Percentiles rank a stretch among this genome's conserved stretches.
Evolutionary conservation across 2,329 filamentous ascomycete species (phyloP).

Genomic region (Stemphylium lycopersici): DNA sequence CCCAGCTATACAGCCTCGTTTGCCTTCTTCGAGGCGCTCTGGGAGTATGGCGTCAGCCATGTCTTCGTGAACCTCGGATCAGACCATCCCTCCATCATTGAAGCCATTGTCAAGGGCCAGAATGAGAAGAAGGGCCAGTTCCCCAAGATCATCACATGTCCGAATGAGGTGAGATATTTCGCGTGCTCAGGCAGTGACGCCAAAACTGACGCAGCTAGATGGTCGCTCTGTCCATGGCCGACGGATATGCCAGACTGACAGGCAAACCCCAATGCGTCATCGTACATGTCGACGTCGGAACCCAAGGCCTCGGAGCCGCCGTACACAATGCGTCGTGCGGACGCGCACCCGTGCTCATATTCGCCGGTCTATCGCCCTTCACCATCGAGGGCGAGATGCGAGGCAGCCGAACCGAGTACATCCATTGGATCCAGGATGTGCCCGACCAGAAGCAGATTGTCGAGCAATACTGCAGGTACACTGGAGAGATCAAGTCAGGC

Average conservation of each 20-base stretch:
- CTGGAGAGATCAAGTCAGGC: constrained; percentile 81
- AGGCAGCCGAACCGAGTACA: constrained; percentile 76
- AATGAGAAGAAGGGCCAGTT: constrained; percentile 69
- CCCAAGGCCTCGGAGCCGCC: constrained; percentile 76
- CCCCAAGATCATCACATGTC: constrained; percentile 77
- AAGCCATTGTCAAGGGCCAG: constrained; percentile 79
- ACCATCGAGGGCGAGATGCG: constrained; percentile 79
- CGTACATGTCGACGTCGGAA: constrained; percentile 82
- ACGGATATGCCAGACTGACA: constrained; percentile 74
- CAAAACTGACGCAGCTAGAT: constrained; percentile 59
- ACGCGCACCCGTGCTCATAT: constrained; percentile 75
- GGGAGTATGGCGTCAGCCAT: constrained; percentile 60
- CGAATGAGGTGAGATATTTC: constrained; percentile 67
- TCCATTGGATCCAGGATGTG: constrained; percentile 86
- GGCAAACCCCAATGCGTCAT: constrained; percentile 78
- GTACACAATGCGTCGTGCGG: constrained; percentile 81
- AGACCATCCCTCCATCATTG: constrained; percentile 77
- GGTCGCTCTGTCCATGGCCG: constrained; percentile 84
- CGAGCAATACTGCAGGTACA: constrained; percentile 83
- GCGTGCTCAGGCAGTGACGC: neutral
- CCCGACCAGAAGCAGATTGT: constrained; percentile 82
- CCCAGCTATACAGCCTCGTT: constrained; percentile 73
- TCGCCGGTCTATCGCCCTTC: constrained; percentile 77
- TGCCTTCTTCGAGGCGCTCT: constrained; percentile 82
- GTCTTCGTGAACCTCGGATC: constrained; percentile 72